Percentiles rank a stretch among this genome's conserved stretches.
These are phyloP conservation scores for Leonotis leonurus DNA, from an alignment of 257 asterid species.

Conservation along the genomic window DNA sequence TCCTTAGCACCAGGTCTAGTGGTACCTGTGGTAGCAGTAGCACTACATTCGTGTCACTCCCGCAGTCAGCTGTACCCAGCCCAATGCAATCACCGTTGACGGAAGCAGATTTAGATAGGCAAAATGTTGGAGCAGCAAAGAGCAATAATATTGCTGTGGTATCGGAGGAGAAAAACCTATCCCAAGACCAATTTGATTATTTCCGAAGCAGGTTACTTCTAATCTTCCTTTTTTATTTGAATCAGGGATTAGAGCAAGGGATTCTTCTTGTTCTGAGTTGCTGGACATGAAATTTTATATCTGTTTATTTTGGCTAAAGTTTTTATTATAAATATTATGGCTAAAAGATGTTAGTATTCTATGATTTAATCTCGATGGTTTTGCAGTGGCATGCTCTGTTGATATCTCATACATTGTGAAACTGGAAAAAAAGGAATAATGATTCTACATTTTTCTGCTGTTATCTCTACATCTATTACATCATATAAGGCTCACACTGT, in stretches of 20 bases:
- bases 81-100: conserved; percentile 43
- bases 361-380: not conserved
- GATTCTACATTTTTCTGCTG: not conserved
- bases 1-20: conserved; percentile 72
- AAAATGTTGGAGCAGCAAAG: conserved; percentile 28
- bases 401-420: not conserved
- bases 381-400: not conserved
- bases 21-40: conserved; percentile 65
- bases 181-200: conserved; percentile 39
- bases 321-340: not conserved
- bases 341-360: not conserved
- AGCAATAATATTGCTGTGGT: conserved; percentile 30
- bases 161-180: conserved; percentile 23
- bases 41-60: conserved; percentile 45
- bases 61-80: conserved; percentile 54
- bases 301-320: too few relatives aligned
- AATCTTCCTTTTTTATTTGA: conserved; percentile 9
- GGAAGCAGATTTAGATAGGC: conserved; percentile 50
- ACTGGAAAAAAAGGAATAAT: not conserved
- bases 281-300: not conserved
- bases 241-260: not conserved
- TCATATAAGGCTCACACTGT: not conserved
- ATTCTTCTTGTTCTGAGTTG: too few relatives aligned
- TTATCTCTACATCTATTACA: not conserved
- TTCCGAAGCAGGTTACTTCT: conserved; percentile 49